Evolutionary conservation across 1,139 yeast species (phyloP).

Genomic region (Kazachstania sp.): DNA sequence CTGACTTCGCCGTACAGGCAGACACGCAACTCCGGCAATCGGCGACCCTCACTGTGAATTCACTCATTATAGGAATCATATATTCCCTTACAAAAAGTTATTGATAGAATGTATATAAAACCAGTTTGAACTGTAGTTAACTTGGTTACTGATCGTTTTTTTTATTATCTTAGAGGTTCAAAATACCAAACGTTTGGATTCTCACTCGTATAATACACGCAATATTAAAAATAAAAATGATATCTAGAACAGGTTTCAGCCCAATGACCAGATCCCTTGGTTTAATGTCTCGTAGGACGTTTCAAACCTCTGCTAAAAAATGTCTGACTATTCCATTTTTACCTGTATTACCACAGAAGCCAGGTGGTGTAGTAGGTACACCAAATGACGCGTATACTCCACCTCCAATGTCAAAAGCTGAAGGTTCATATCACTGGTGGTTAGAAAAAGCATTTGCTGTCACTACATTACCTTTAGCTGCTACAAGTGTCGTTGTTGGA

Average conservation of each 20-base stretch:
- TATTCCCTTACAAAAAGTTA: neutral
- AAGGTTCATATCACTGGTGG: constrained; percentile 72
- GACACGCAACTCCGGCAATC: constrained; percentile 3
- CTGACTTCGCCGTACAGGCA: neutral
- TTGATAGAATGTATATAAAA: neutral
- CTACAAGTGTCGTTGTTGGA: constrained; percentile 53
- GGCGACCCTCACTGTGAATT: neutral
- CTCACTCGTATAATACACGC: neutral
- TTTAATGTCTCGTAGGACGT: constrained; percentile 13
- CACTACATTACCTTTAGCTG: constrained; percentile 55
- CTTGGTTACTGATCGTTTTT: no score
- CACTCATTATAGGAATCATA: neutral
- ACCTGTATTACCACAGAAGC: constrained; percentile 61
- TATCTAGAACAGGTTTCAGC: constrained; percentile 1
- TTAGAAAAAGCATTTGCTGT: constrained; percentile 52
- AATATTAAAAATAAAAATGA: no score
- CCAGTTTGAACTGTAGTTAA: no score
- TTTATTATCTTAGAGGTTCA: no score
- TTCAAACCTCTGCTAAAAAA: constrained; percentile 29
- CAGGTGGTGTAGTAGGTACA: constrained; percentile 65
- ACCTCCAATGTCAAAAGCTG: constrained; percentile 46
- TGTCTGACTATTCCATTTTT: constrained; percentile 35
- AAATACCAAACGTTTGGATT: no score
- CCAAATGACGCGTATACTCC: constrained; percentile 65
- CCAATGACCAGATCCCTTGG: constrained; percentile 3